A percentile compares a stretch with the other conserved stretches of the same genome.
Conservation (phyloP, 2,329 filamentous ascomycete genomes). For the Aspergillus tubingensis region DNA sequence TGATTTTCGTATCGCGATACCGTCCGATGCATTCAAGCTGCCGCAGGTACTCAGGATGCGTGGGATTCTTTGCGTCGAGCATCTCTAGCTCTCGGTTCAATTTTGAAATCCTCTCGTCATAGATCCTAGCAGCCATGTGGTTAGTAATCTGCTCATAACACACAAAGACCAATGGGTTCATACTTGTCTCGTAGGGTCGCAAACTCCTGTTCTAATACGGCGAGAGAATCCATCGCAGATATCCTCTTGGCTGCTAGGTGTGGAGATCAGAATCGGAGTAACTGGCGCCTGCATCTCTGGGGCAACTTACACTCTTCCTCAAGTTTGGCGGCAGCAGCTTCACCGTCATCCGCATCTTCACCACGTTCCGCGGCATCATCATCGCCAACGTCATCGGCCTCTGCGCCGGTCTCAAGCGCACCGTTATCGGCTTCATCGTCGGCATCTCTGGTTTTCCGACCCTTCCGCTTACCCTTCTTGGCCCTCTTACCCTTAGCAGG, state of each 20-base stretch:
- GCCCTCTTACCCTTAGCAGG: slow-evolving; percentile 42
- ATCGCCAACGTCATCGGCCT: slow-evolving; percentile 53
- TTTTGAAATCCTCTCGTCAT: slow-evolving; percentile 82
- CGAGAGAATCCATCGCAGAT: slow-evolving; percentile 75
- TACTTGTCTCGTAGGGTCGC: slow-evolving; percentile 71
- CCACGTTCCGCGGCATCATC: slow-evolving; percentile 49
- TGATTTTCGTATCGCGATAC: slow-evolving; percentile 76
- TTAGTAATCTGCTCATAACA: slow-evolving; percentile 15
- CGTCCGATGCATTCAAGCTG: slow-evolving; percentile 87
- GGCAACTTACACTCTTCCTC: slow-evolving; percentile 54
- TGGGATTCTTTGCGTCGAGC: slow-evolving; percentile 60
- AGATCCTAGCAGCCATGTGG: slow-evolving; percentile 62
- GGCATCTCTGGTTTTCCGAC: slow-evolving; percentile 43
- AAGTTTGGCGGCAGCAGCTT: slow-evolving; percentile 47
- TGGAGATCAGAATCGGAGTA: slow-evolving; percentile 6
- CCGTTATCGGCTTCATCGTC: slow-evolving; percentile 42
- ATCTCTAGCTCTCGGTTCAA: slow-evolving; percentile 69
- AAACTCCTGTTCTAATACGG: slow-evolving; percentile 84
- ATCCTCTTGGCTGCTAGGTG: slow-evolving; percentile 72
- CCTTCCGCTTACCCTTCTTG: slow-evolving; percentile 51
- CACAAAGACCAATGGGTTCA: no score
- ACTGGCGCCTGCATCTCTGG: neutral
- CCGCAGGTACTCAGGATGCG: slow-evolving; percentile 87
- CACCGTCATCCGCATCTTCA: slow-evolving; percentile 49
- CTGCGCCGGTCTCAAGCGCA: slow-evolving; percentile 43